Evolutionary conservation across 2,329 filamentous ascomycete species (phyloP), one percentile per base, ranked within the genome.

Genomic region (Cladophialophora carrionii): DNA sequence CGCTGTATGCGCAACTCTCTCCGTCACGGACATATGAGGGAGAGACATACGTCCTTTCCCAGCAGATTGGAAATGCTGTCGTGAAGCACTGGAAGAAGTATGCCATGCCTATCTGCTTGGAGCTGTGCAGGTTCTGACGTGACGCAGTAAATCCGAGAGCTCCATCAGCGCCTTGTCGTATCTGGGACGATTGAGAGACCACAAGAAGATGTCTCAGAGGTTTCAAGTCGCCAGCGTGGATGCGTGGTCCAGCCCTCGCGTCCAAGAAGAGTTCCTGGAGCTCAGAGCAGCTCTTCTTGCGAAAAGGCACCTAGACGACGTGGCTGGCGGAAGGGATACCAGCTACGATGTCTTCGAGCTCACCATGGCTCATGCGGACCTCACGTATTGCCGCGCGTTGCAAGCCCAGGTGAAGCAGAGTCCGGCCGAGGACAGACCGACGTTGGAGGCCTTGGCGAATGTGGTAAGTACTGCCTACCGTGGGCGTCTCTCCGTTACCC

Each of bases 281-380:
- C 68, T 57, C 29, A 66, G 70, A 8, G 54, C 67, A n/a, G 65
- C 66, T 1, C 57, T 66, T 8, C 57, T 72, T 10, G 70, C 68
- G 17, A 57, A 60, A 26, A 37, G 56, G 2, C 70, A 72, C 55
- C 57, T 72, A n/a, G 63, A 65, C 41, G 70, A 69, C 14, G 67
- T 61, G 20, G 46, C 58, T 12, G 56, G 20, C 14, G 70, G 70
- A 2, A 69, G 67, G 37, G 70, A 72, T 31, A 72, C 70, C 14
- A 72, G 70, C 54, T 71, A 69, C 58, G 63, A 65, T 24, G 65
- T 68, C 4, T 65, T 68, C 37, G 66, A 68, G 53, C 57, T 72
- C 17, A 71, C 70, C 31, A 71, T 72, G 70, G 70, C 70, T 4
- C 70, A 72, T 61, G 68, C 68, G n/a, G 70, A 72, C 57, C 66